These are phyloP conservation scores for Didymella exigua DNA, from an alignment of 2,329 filamentous ascomycete genomes.

Conservation along the genomic window DNA sequence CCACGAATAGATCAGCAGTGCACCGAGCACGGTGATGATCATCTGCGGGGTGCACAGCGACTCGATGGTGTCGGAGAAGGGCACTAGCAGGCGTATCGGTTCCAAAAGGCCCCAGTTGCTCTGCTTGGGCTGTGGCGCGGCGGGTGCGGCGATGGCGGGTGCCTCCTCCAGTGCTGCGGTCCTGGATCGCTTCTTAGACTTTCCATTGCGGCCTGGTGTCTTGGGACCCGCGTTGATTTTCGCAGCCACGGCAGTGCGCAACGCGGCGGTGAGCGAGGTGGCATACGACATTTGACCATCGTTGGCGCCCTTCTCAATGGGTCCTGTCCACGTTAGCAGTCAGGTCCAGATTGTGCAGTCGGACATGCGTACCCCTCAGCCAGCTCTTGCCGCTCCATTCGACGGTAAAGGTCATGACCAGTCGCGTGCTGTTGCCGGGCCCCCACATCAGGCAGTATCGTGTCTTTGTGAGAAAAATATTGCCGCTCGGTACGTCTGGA, in stretches of 20 bases:
- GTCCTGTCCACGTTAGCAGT: constrained; percentile 62
- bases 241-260: constrained; percentile 74
- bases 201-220: constrained; percentile 54
- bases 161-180: constrained; percentile 56
- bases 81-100: constrained; percentile 73
- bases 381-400: constrained; percentile 99
- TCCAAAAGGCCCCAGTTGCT: constrained; percentile 79
- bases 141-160: constrained; percentile 43
- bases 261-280: constrained; percentile 75
- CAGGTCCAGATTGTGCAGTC: no score
- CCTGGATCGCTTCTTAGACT: constrained; percentile 63
- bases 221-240: constrained; percentile 58
- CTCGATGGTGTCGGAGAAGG: constrained; percentile 70
- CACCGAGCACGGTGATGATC: constrained; percentile 73
- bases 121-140: constrained; percentile 38
- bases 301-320: constrained; percentile 93
- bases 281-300: constrained; percentile 87
- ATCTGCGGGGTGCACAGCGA: constrained; percentile 78
- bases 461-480: constrained; percentile 89
- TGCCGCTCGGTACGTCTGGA: constrained; percentile 93
- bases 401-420: constrained; percentile 86
- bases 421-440: constrained; percentile 79
- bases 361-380: constrained; percentile 75
- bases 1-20: constrained; percentile 52
- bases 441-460: constrained; percentile 95